A percentile compares a stretch with the other conserved stretches of the same genome.
phyloP scores from a whole-genome alignment of 2,329 filamentous ascomycete genomes.

The Sarocladium strictum region DNA sequence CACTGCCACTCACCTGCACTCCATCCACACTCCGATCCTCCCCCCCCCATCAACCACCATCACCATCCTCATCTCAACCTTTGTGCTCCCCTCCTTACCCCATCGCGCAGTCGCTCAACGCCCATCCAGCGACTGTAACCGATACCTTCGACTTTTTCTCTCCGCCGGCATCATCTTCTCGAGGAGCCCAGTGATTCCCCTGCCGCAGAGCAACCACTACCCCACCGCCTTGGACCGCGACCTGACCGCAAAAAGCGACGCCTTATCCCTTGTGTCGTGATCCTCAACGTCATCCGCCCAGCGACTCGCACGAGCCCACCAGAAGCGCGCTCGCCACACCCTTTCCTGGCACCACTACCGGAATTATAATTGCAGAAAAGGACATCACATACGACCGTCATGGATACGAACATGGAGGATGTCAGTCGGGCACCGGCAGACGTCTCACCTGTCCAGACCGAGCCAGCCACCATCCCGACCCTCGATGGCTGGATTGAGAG shows the following conservation, averaged over 20 bases:
- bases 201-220: neutral
- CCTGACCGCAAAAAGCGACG: conserved; percentile 8
- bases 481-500: conserved; percentile 98
- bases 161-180: neutral
- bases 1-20: neutral
- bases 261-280: neutral
- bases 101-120: conserved; percentile 3
- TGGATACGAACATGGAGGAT: conserved; percentile 99
- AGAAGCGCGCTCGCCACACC: neutral
- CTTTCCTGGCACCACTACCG: neutral
- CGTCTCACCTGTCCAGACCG: conserved; percentile 63
- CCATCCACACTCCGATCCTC: conserved; percentile 3
- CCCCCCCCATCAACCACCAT: conserved; percentile 9
- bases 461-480: conserved; percentile 85
- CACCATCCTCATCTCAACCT: conserved; percentile 8
- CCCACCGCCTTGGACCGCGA: conserved; percentile 5
- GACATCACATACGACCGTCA: conserved; percentile 27
- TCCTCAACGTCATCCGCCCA: neutral
- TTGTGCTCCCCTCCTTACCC: neutral
- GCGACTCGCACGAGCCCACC: neutral
- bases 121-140: neutral
- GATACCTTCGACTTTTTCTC: neutral
- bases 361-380: neutral
- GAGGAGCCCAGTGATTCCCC: neutral
- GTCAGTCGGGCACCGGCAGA: conserved; percentile 80